Base-by-base conservation (phyloP, 1,284 basidiomycete genomes). In the Ceratobasidium theobromae region DNA sequence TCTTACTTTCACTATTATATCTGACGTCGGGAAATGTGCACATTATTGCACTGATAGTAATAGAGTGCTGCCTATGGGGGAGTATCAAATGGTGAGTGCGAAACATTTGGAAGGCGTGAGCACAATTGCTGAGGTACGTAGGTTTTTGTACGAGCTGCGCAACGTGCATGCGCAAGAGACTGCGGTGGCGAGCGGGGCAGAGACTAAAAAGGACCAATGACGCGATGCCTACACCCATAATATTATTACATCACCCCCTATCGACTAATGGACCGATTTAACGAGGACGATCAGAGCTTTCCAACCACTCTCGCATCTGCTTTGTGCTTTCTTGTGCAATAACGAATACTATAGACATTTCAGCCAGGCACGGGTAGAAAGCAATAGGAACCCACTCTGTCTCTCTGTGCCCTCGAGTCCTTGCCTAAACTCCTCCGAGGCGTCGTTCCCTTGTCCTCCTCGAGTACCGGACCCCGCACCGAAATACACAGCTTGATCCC, bases 401-500 rank as follows among this genome's bases (percentile, higher is more conserved):
- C 93, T 82, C 76, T 96, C 93, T 14, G 90, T 91, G 8, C 83
- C 86, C 68, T 96, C 93, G 70, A 96, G 82, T 0, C 93, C 93
- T 74, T 95, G 92, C 71, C 91, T 81, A 73, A 96, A 95, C 9
- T 82, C 79, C 70, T 90, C 88, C 9, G 90, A 85, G 0, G 77
- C 73, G 25, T 70, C 69, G 68, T 88, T 85, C 23, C 82, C 82
- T 30, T 67, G 21, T 79, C 78, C 11, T 41, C 81, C 79, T 72
- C 73, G 35, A 80, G 80, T 60, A 85, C 84, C 41, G 81, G 79
- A 23, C 82, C 91, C 79, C 0, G 88, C 85, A 28, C 88, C 90
- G 77, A 92, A 92, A 72, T 96, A 92, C 68, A 94, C 91, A 0
- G 93, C 90, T 73, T 95, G 90, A 75, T 96, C 93, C 70, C 95